phyloP scores from a whole-genome alignment of 2,329 filamentous ascomycete species.

The Stachybotrys echinatus region DNA sequence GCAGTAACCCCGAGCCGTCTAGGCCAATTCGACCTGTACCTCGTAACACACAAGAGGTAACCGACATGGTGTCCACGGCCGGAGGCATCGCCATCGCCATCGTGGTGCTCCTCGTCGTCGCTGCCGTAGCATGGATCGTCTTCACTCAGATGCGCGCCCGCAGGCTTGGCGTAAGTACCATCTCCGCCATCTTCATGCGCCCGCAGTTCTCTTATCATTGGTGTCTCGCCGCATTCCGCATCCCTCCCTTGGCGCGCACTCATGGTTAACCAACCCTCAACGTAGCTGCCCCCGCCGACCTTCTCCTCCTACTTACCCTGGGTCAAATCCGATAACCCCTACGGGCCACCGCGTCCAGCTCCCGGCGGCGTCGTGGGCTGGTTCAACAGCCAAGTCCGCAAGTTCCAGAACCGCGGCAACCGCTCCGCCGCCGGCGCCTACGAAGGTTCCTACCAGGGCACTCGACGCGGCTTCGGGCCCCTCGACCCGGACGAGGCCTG shows the following conservation, averaged over 20 bases:
- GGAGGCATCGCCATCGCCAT: slow-evolving; percentile 71
- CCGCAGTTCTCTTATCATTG: too few species aligned
- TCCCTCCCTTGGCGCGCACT: not conserved
- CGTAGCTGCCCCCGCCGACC: slow-evolving; percentile 63
- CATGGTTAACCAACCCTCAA: not conserved
- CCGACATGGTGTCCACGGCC: slow-evolving; percentile 51
- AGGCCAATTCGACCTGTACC: too few species aligned
- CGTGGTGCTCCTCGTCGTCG: slow-evolving; percentile 53
- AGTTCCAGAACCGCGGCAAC: slow-evolving; percentile 60
- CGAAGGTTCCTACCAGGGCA: slow-evolving; percentile 50
- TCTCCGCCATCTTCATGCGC: too few species aligned
- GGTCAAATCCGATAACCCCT: slow-evolving; percentile 40
- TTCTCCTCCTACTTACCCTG: slow-evolving; percentile 69
- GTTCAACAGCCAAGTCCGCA: slow-evolving; percentile 61
- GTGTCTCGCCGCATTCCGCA: too few species aligned
- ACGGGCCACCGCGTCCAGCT: slow-evolving; percentile 48
- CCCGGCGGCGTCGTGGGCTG: slow-evolving; percentile 64
- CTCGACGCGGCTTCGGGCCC: slow-evolving; percentile 55
- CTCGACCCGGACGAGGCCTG: slow-evolving; percentile 82
- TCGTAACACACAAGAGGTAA: too few species aligned
- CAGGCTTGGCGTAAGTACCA: slow-evolving; percentile 57
- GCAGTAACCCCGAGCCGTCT: not conserved
- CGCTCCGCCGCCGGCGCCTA: slow-evolving; percentile 67
- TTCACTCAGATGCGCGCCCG: slow-evolving; percentile 69
- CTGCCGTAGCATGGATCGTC: slow-evolving; percentile 59